phyloP scores from a whole-genome alignment of 306 rosid genomes.

The cucumber (Cucumis sativus) region Cucumber_9930_V3 NC_026659.2:28615501-28616000 shows the following conservation, averaged over 20 bases:
- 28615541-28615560: no score
- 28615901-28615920: constrained; percentile 79
- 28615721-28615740: neutral
- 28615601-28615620: neutral
- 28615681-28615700: neutral
- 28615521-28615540: no score
- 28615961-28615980: constrained; percentile 81
- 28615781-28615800: constrained; percentile 63
- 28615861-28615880: constrained; percentile 33
- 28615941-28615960: constrained; percentile 61
- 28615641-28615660: neutral
- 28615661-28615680: neutral
- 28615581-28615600: neutral
- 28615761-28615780: constrained; percentile 37
- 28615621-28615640: neutral
- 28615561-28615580: no score
- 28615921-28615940: constrained; percentile 36
- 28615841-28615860: constrained; percentile 43
- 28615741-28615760: neutral
- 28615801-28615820: constrained; percentile 74
- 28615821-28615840: constrained; percentile 70
- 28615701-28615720: neutral
- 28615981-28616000: constrained; percentile 52
- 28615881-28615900: constrained; percentile 24
- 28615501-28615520: no score